A percentile compares a stretch with the other conserved stretches of the same genome.
phyloP scores from a whole-genome alignment of 2,329 filamentous ascomycete genomes.

The Phaeosphaeria sp. region DNA sequence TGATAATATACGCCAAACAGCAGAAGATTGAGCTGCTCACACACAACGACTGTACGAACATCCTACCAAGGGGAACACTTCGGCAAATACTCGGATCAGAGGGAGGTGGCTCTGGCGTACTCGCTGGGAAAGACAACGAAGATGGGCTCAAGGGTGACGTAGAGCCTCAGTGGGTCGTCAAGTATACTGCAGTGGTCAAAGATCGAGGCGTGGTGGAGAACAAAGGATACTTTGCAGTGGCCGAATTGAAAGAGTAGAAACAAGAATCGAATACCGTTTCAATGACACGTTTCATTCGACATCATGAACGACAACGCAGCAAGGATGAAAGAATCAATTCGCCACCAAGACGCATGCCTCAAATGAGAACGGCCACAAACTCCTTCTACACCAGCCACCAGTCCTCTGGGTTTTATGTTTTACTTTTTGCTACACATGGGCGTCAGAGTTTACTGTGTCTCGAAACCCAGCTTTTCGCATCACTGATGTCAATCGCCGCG shows the following conservation, averaged over 20 bases:
- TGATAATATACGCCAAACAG: conserved; percentile 83
- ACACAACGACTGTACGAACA: conserved; percentile 92
- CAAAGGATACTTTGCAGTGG: conserved; percentile 94
- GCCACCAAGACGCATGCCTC: too few species aligned
- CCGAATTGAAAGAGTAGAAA: conserved; percentile 62
- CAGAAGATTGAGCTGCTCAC: conserved; percentile 86
- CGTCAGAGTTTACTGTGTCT: background rate
- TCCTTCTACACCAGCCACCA: background rate
- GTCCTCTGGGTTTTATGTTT: too few species aligned
- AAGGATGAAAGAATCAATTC: background rate
- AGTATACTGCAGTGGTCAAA: conserved; percentile 94
- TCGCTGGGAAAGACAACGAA: conserved; percentile 65
- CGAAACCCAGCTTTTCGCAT: background rate
- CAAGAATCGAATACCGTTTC: background rate
- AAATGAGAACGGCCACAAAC: too few species aligned
- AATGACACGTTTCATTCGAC: background rate
- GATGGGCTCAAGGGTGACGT: conserved; percentile 77
- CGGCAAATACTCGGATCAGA: conserved; percentile 80
- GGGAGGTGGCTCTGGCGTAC: conserved; percentile 74
- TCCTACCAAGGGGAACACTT: conserved; percentile 84
- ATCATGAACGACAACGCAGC: background rate
- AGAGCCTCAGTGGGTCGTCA: conserved; percentile 90
- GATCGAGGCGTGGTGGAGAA: conserved; percentile 96
- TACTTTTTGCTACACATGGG: background rate
- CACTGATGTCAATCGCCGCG: background rate